Base-by-base conservation (phyloP, 768 basidiomycete species). In the Vararia minispora region DNA sequence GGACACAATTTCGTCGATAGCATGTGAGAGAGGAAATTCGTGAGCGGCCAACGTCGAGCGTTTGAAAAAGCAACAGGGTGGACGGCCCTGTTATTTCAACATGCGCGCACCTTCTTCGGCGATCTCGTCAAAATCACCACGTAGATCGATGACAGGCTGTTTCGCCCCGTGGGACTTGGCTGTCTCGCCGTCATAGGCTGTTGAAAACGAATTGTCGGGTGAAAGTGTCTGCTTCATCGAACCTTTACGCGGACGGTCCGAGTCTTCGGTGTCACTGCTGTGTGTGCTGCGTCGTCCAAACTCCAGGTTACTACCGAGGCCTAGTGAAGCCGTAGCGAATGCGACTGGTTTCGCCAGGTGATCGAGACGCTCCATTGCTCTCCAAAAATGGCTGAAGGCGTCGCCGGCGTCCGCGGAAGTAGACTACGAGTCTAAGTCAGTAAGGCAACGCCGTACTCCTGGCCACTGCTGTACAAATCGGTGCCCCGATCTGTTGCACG, bases 361-460 rank as follows among this genome's bases (percentile, higher is more conserved):
- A 49, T 89, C 84, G 32, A 89, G 58, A 74, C 87, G 79, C 28
- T 89, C 84, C 65, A 88, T 80, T 34, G 83, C 82, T 48, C 72
- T 76, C 87, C 87, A 90, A 52, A 89, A 90, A 49, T 85, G 73
- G 52, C 87, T 86, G 63, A 90, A 90, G 4, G 84, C 78, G 51
- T 90, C 87, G 4, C 80, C 76, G 2, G 85, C 79, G 51, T 90
- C 87, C 25, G 47, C 39, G 25, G 47, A 48, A n/a, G n/a, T n/a
- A n/a, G n/a, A n/a, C n/a, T n/a, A n/a, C n/a, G n/a, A n/a, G n/a
- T n/a, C n/a, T n/a, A n/a, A n/a, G n/a, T n/a, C n/a, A n/a, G n/a
- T n/a, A n/a, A n/a, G n/a, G n/a, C n/a, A 17, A 20, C 7, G 23
- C 22, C 35, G 10, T 17, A 9, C 27, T 9, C 10, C 24, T 7